A percentile compares a stretch with the other conserved stretches of the same genome.
Conservation (phyloP, 495 filamentous ascomycete genomes). For the Eremomyces bilateralis region DNA sequence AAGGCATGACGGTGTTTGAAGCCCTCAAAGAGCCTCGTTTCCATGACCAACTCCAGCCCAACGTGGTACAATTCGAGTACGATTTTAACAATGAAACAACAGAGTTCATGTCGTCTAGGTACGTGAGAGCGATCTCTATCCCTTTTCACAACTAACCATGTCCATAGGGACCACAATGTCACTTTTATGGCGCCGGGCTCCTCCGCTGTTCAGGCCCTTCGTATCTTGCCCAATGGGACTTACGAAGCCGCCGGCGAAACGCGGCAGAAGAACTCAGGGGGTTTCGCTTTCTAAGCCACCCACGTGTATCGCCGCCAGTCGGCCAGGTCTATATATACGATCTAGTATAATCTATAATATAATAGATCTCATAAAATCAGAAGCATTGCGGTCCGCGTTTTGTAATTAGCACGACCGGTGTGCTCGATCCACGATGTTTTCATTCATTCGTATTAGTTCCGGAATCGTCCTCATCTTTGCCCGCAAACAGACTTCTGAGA, state of each 20-base stretch:
- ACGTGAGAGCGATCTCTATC: too few relatives aligned
- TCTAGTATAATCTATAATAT: too few relatives aligned
- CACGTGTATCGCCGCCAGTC: too few relatives aligned
- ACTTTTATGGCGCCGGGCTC: slow-evolving; percentile 40
- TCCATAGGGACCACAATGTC: slow-evolving; percentile 57
- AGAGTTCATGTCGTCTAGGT: slow-evolving; percentile 45
- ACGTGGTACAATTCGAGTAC: slow-evolving; percentile 46
- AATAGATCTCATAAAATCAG: too few relatives aligned
- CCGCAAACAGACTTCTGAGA: slow-evolving; percentile 33
- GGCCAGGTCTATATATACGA: too few relatives aligned
- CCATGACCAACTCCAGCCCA: slow-evolving; percentile 69
- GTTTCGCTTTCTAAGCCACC: too few relatives aligned
- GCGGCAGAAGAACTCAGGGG: too few relatives aligned
- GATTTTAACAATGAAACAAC: slow-evolving; percentile 43
- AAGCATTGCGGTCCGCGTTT: too few relatives aligned
- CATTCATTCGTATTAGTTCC: too few relatives aligned
- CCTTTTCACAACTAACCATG: too few relatives aligned
- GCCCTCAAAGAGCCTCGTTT: slow-evolving; percentile 45
- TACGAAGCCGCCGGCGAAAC: slow-evolving; percentile 64
- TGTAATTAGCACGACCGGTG: too few relatives aligned
- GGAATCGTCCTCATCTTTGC: slow-evolving; percentile 8
- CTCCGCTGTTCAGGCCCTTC: slow-evolving; percentile 52
- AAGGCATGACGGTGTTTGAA: slow-evolving; percentile 30
- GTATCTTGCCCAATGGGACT: slow-evolving; percentile 45
- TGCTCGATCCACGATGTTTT: too few relatives aligned